A percentile compares a stretch with the other conserved stretches of the same genome.
Evolutionary conservation across 1,284 basidiomycete genomes (phyloP).

Genomic region (Ceratobasidium sp.): DNA sequence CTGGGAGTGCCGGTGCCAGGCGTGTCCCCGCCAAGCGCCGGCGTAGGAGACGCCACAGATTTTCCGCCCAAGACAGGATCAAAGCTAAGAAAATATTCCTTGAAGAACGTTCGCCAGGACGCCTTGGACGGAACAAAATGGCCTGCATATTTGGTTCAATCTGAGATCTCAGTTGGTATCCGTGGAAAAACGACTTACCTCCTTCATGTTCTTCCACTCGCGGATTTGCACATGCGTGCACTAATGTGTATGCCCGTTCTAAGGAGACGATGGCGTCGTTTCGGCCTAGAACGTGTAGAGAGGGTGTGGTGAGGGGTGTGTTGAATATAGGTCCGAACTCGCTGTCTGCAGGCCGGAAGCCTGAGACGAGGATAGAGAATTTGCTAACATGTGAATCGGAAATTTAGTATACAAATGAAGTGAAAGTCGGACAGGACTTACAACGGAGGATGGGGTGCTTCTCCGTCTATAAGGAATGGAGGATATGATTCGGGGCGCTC

Average conservation of each 20-base stretch:
- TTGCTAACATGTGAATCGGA: constrained; percentile 57
- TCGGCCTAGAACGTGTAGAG: constrained; percentile 81
- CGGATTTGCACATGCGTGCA: constrained; percentile 65
- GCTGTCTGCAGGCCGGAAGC: constrained; percentile 69
- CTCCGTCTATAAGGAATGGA: constrained; percentile 71
- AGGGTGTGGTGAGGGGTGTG: constrained; percentile 63
- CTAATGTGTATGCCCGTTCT: constrained; percentile 71
- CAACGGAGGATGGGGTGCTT: constrained; percentile 75
- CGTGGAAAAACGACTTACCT: constrained; percentile 60
- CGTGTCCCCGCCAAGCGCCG: neutral
- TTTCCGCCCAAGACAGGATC: neutral
- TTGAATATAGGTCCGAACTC: constrained; percentile 65
- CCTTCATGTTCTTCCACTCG: constrained; percentile 80
- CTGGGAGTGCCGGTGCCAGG: constrained; percentile 6
- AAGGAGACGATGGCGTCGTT: constrained; percentile 83
- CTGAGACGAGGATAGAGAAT: constrained; percentile 76
- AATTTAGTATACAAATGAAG: constrained; percentile 37
- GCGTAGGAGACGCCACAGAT: constrained; percentile 1
- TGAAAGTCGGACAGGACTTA: constrained; percentile 56
- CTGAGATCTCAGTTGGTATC: constrained; percentile 30
- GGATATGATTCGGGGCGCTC: constrained; percentile 68
- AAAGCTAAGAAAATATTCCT: constrained; percentile 58
- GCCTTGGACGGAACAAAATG: constrained; percentile 82
- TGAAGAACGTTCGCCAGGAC: constrained; percentile 77
- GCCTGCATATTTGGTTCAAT: constrained; percentile 58